Evolutionary conservation across 805 yeast genomes (phyloP), one percentile per base, ranked within the genome.

Genomic region (Lachancea cidri): DNA sequence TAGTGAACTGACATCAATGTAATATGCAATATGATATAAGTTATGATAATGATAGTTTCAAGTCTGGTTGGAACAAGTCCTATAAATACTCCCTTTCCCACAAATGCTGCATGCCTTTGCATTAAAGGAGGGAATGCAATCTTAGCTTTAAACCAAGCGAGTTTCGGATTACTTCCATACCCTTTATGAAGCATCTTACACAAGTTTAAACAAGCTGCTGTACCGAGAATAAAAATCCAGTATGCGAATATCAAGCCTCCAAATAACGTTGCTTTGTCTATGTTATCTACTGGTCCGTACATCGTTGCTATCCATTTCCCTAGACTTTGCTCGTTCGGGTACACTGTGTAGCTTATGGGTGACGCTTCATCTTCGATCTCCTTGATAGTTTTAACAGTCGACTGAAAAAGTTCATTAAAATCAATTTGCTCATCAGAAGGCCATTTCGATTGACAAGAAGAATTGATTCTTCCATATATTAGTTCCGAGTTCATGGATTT

Each of bases 61-160:
- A 49, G 44, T 18, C 50, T 49, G 3, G 56, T 49, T 2, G 62
- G 57, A 15, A 55, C 32, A 30, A 52, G 33, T 3, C 51, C 58
- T 17, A 42, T 32, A n/a, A 44, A 27, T n/a, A 31, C 16, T 41
- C 29, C 29, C 35, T 35, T 17, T 8, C 42, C 43, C 15, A 43
- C 40, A 36, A 53, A 46, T 5, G 43, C 40, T 5, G 58, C 54
- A 45, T 57, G 62, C 15, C 36, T 41, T 1, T 37, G 40, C 4
- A 44, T 35, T 13, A 52, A 33, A 2, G 55, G 43, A 3, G 58
- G 58, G 15, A 50, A 24, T 4, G 48, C 24, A 4, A 47, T 31
- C 15, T 42, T 35, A 0, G 54, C 58, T 39, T 57, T 49, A 4
- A 47, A 14, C 18, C 19, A 11, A 15, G 35, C 16, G 17, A 18